Evolutionary conservation across 495 filamentous ascomycete species (phyloP).

Genomic region (Penicillium coffeae): DNA sequence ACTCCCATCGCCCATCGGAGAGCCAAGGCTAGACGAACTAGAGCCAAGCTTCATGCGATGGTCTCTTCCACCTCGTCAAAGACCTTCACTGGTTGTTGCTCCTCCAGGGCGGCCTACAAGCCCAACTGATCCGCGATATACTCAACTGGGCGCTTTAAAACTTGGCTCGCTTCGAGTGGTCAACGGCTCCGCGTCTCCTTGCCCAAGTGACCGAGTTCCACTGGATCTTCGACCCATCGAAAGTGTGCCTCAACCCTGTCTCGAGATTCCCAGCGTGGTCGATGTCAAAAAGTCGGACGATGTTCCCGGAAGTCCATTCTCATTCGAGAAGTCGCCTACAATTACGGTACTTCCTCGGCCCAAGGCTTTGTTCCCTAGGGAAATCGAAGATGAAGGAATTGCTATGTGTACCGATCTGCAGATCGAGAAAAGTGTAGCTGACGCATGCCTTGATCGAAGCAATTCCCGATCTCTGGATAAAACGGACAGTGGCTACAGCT

Average conservation of each 20-base stretch:
- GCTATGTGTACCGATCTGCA: slow-evolving; percentile 20
- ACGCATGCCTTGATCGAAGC: slow-evolving; percentile 8
- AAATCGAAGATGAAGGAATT: slow-evolving; percentile 32
- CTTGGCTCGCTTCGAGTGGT: slow-evolving; percentile 49
- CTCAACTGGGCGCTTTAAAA: slow-evolving; percentile 47
- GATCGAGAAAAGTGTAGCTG: slow-evolving; percentile 10
- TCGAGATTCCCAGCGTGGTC: slow-evolving; percentile 13
- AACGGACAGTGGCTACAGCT: slow-evolving; percentile 44
- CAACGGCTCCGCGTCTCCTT: slow-evolving; percentile 42
- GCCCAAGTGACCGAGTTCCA: slow-evolving; percentile 33
- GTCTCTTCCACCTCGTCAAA: slow-evolving; percentile 16
- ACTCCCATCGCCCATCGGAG: slow-evolving; percentile 24
- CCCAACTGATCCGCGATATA: slow-evolving; percentile 42
- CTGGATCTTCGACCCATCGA: slow-evolving; percentile 6
- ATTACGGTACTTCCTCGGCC: slow-evolving; percentile 4
- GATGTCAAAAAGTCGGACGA: slow-evolving; percentile 23
- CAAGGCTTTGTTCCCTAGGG: slow-evolving; percentile 9
- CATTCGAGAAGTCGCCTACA: slow-evolving; percentile 35
- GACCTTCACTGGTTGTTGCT: neutral
- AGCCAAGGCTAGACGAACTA: slow-evolving; percentile 14
- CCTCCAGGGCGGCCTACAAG: slow-evolving; percentile 30
- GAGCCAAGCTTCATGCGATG: slow-evolving; percentile 15
- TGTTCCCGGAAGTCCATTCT: slow-evolving; percentile 34
- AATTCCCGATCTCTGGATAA: slow-evolving; percentile 30
- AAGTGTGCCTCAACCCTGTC: slow-evolving; percentile 8